These are phyloP conservation scores for Anethum foeniculum DNA, from an alignment of 140 eudicot genomes.

Conservation along the genomic window DNA sequence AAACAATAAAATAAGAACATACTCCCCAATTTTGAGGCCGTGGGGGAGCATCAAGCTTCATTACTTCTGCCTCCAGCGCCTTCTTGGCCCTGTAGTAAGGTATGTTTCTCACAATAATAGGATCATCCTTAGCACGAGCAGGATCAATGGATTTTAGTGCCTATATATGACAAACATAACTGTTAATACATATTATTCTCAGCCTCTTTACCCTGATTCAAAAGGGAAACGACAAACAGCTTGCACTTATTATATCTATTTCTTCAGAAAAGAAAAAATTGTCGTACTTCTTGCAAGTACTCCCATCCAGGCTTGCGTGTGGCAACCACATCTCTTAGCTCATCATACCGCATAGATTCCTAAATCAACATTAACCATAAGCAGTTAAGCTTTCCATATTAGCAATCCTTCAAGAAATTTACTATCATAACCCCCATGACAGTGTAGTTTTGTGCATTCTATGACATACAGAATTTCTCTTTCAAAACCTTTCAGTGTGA, in stretches of 20 bases:
- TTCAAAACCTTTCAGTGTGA: neutral
- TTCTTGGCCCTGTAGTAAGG: conserved; percentile 72
- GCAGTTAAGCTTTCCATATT: neutral
- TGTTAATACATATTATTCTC: conserved; percentile 10
- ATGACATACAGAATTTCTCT: neutral
- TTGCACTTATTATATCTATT: conserved; percentile 1
- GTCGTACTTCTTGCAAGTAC: conserved; percentile 75
- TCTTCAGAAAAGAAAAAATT: conserved; percentile 8
- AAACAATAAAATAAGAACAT: conserved; percentile 21
- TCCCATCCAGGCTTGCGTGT: conserved; percentile 94
- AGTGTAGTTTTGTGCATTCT: neutral
- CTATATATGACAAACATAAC: conserved; percentile 29
- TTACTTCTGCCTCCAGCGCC: conserved; percentile 66
- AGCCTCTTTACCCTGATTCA: neutral
- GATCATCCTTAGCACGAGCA: conserved; percentile 81
- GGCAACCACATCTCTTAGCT: conserved; percentile 78
- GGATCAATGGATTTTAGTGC: conserved; percentile 80
- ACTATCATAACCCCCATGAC: neutral
- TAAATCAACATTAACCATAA: conserved; percentile 18
- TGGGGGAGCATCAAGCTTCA: conserved; percentile 94
- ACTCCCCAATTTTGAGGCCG: conserved; percentile 98
- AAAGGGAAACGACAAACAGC: neutral
- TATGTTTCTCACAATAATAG: conserved; percentile 66
- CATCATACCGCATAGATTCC: conserved; percentile 92
- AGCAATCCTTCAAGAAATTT: neutral